These are phyloP conservation scores for Cordyceps cicadae DNA, from an alignment of 2,329 filamentous ascomycete genomes.

Conservation along the genomic window DNA sequence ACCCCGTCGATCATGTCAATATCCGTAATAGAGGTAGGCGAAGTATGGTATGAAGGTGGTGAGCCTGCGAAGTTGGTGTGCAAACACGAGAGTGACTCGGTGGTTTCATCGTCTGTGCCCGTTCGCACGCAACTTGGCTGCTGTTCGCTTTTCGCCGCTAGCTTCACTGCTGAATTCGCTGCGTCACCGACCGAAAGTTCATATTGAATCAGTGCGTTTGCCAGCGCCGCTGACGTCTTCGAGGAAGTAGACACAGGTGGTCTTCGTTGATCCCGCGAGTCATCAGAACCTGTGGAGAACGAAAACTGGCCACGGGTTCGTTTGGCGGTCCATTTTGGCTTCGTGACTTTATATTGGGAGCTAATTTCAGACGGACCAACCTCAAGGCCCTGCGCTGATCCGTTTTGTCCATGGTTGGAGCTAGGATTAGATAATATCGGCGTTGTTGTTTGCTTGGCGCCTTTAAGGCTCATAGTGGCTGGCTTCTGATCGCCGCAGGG, in stretches of 20 bases:
- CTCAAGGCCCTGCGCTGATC: neutral
- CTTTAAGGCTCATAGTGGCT: neutral
- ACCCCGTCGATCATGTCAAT: neutral
- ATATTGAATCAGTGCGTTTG: neutral
- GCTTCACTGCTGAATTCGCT: neutral
- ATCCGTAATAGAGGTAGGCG: neutral
- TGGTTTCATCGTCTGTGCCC: neutral
- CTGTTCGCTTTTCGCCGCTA: neutral
- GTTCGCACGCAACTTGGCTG: neutral
- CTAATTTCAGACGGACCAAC: neutral
- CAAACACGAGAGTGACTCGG: neutral
- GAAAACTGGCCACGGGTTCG: conserved; percentile 1
- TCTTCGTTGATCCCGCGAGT: neutral
- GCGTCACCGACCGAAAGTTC: neutral
- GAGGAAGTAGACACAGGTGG: neutral
- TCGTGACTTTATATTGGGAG: neutral
- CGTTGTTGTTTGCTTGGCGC: neutral
- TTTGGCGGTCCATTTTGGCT: neutral
- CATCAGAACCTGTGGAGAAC: neutral
- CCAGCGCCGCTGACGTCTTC: neutral
- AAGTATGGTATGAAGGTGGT: neutral
- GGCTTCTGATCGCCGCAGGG: neutral
- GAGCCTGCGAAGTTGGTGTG: neutral
- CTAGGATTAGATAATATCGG: neutral
- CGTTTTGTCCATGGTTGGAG: neutral